Evolutionary conservation across 108 stramenopile species (phyloP), one percentile per base, ranked within the genome.

Genomic region (Skeletonema potamos): DNA sequence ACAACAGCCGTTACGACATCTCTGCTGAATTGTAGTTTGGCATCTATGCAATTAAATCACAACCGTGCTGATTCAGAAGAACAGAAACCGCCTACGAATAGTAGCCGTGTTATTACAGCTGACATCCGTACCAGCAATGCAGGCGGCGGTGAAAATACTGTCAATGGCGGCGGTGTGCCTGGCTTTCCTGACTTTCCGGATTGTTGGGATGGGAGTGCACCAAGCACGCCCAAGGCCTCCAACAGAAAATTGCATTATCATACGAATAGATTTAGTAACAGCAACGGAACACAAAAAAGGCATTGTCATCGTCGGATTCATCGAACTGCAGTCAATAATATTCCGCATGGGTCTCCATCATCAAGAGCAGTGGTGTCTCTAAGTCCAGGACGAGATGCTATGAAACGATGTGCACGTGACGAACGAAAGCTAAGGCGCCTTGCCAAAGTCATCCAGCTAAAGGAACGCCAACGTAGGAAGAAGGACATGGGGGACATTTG

Each of bases 181-280:
- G 83, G 83, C 4, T 84, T 84, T 39, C 83, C 83, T 8, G 83
- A 84, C 12, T 84, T 84, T 72, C 83, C 83, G 10, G 64, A 62
- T 39, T 64, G 28, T 33, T 84, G 83, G 83, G 39, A 32, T 9
- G 54, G 82, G 69, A 3, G 68, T 70, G 13, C 8, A 67, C 9
- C 63, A 55, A 22, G 26, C 18, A 51, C 39, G 37, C 18, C 27
- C 24, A 39, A 26, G 48, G n/a, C 17, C 1, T 30, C 44, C 66
- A 67, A 63, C 7, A 26, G 20, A 22, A 68, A 58, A 27, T 18
- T 5, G 18, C 30, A 18, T 18, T 4, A 7, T 33, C 17, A 30
- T 33, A 33, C 32, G 2, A 24, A 30, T 1, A 26, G 18, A 32
- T 33, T 18, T n/a, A 59, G 36, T 28, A 34, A 1, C 2, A 20